Conservation (phyloP, 192 early-diverging fungal genomes). For the Gonapodya prolifera region DNA sequence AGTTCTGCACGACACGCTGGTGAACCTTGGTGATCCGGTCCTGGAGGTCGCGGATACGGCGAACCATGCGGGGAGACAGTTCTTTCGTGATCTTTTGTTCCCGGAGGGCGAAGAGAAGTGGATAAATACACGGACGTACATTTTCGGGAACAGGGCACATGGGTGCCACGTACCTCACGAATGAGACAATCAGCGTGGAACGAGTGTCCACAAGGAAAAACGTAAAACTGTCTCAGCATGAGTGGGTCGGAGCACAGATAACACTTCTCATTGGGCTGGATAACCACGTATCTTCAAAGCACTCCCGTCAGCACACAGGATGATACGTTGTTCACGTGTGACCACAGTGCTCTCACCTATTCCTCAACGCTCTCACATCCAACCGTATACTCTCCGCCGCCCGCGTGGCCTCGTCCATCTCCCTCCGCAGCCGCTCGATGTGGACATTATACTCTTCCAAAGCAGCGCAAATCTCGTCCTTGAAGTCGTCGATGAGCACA, state of each 20-base stretch:
- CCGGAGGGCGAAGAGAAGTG: no score
- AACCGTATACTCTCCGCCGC: slow-evolving; percentile 84
- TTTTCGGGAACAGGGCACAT: no score
- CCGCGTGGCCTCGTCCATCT: slow-evolving; percentile 93
- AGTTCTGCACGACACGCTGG: background rate
- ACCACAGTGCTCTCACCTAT: slow-evolving; percentile 45
- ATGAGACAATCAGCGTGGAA: slow-evolving; percentile 91
- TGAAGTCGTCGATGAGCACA: slow-evolving; percentile 93
- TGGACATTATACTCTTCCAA: slow-evolving; percentile 86
- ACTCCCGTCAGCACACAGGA: no score
- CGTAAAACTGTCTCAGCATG: slow-evolving; percentile 76
- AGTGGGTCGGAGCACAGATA: slow-evolving; percentile 64
- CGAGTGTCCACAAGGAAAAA: slow-evolving; percentile 90
- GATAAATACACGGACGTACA: no score
- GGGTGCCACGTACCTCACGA: slow-evolving; percentile 36
- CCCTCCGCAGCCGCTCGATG: slow-evolving; percentile 72
- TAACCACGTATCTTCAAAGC: slow-evolving; percentile 51
- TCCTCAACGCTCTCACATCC: slow-evolving; percentile 77
- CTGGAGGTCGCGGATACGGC: background rate
- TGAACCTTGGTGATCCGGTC: slow-evolving; percentile 1
- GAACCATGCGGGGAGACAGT: background rate
- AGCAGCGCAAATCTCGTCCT: slow-evolving; percentile 83
- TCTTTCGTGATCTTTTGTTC: slow-evolving; percentile 10
- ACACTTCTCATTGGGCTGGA: slow-evolving; percentile 63
- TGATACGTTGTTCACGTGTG: no score